Percentiles rank a stretch among this genome's conserved stretches.
Conservation (phyloP, 768 basidiomycete genomes). For the Xerocomellus dryophilus region DNA sequence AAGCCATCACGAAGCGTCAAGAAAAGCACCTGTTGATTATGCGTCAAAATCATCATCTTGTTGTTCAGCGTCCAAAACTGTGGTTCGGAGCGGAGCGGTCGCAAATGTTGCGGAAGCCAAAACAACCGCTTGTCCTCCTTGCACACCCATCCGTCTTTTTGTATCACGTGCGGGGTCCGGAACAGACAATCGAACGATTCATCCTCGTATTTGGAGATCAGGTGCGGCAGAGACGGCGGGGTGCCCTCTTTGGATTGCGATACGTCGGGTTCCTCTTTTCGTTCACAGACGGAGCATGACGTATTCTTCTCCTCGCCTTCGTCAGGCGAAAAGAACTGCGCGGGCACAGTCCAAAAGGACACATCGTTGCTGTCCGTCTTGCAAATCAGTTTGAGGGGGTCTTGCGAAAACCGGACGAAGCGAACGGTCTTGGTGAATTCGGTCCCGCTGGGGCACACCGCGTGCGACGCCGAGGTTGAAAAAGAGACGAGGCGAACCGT, state of each 20-base stretch:
- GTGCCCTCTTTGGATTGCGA: background rate
- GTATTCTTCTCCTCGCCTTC: background rate
- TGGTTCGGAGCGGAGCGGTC: background rate
- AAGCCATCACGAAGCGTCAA: background rate
- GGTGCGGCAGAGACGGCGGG: background rate
- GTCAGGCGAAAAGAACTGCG: background rate
- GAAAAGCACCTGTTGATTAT: constrained; percentile 3
- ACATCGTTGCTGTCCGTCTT: background rate
- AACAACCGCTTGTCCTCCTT: constrained; percentile 5
- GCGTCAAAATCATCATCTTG: constrained; percentile 8
- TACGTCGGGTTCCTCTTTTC: background rate
- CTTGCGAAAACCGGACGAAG: background rate
- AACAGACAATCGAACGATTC: constrained; percentile 3
- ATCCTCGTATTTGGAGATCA: constrained; percentile 4
- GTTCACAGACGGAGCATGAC: background rate
- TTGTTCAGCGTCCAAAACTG: constrained; percentile 1
- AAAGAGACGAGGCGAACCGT: constrained; percentile 4
- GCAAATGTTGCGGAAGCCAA: constrained; percentile 12
- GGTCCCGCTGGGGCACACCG: background rate
- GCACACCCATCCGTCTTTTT: constrained; percentile 13
- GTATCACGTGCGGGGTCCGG: constrained; percentile 2
- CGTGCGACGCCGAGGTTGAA: background rate
- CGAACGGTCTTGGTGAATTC: background rate
- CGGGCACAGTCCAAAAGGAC: constrained; percentile 3
- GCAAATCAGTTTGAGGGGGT: constrained; percentile 2